Conservation (phyloP, 768 basidiomycete species). For the Serendipita sp. region DNA sequence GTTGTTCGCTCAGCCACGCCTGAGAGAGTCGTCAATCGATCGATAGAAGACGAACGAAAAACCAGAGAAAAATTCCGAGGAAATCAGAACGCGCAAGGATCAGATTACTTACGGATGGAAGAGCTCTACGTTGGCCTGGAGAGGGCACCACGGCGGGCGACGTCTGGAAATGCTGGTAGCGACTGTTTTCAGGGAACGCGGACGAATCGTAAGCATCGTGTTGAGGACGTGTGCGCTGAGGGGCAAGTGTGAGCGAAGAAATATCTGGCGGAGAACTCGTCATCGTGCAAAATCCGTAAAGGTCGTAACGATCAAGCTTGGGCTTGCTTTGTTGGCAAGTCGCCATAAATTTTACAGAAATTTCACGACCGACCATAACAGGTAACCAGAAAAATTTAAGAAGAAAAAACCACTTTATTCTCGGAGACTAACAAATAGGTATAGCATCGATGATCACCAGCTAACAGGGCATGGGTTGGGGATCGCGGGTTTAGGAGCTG, state of each 20-base stretch:
- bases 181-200: constrained; percentile 54
- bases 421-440: background rate
- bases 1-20: constrained; percentile 36
- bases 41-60: constrained; percentile 12
- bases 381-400: background rate
- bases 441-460: background rate
- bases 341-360: background rate
- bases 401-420: background rate
- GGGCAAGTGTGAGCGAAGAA: constrained; percentile 54
- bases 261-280: constrained; percentile 69
- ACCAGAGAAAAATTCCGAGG: constrained; percentile 8
- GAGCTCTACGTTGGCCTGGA: constrained; percentile 41
- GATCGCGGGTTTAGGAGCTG: background rate
- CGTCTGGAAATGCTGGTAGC: constrained; percentile 49
- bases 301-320: constrained; percentile 4
- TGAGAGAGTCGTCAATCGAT: constrained; percentile 28
- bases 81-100: constrained; percentile 13
- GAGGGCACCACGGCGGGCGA: constrained; percentile 36
- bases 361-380: too few species aligned
- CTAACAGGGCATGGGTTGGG: constrained; percentile 2
- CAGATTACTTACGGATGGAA: constrained; percentile 48
- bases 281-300: constrained; percentile 26
- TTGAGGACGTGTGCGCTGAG: constrained; percentile 30
- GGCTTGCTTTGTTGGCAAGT: background rate
- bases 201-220: constrained; percentile 78